Evolutionary conservation across 1,284 basidiomycete genomes (phyloP).

Genomic region (Trichosporon sp.): DNA sequence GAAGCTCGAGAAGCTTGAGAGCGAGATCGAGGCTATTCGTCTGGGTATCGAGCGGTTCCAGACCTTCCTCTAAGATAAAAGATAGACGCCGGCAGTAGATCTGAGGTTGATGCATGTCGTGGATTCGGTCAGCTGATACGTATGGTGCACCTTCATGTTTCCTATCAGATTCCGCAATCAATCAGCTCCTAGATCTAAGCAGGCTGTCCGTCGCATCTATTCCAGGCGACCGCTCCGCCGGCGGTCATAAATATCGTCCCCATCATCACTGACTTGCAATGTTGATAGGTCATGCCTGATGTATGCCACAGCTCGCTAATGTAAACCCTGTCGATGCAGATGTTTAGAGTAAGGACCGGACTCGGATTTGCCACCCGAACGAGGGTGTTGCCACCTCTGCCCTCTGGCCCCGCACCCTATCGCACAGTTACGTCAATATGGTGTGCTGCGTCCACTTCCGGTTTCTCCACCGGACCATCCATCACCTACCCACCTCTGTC

Average conservation of each 20-base stretch:
- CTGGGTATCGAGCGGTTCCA: slow-evolving; percentile 55
- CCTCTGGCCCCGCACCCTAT: not conserved
- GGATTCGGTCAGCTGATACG: not conserved
- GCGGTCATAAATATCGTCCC: too few species aligned
- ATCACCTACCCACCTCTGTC: not conserved
- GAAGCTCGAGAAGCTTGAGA: slow-evolving; percentile 60
- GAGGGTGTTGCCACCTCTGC: not conserved
- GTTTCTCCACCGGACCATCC: not conserved
- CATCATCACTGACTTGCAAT: too few species aligned
- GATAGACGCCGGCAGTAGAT: not conserved
- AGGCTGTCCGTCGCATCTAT: not conserved
- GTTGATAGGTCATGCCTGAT: too few species aligned
- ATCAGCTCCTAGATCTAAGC: not conserved
- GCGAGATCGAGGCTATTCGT: slow-evolving; percentile 54
- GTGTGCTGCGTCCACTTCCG: slow-evolving; percentile 10
- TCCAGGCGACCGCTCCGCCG: not conserved
- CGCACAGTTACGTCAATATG: slow-evolving; percentile 12
- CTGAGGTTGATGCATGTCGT: slow-evolving; percentile 9
- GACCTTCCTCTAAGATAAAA: slow-evolving; percentile 42
- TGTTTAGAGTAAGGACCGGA: not conserved
- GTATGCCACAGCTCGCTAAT: too few species aligned
- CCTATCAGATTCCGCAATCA: too few species aligned
- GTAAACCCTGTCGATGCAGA: not conserved
- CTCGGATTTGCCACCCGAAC: slow-evolving; percentile 3
- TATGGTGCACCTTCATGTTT: too few species aligned